Percentiles rank a stretch among this genome's conserved stretches.
phyloP scores from a whole-genome alignment of 1,139 yeast species.

The Yamadazyma sp. region DNA sequence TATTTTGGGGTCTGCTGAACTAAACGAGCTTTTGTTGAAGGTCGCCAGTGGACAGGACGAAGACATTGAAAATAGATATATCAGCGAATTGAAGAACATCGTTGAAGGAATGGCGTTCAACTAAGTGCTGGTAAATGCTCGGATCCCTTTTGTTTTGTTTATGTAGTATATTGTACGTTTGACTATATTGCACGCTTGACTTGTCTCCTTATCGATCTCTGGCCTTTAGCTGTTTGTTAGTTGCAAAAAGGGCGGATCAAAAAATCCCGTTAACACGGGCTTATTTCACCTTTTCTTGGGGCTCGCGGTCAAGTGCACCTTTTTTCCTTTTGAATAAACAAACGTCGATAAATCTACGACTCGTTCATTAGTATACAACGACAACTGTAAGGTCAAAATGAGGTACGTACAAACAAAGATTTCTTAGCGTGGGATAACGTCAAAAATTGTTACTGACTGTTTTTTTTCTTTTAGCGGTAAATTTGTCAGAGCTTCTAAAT shows the following conservation, averaged over 20 bases:
- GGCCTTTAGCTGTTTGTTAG: too few species aligned
- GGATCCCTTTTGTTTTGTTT: too few species aligned
- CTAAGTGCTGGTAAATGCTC: not conserved
- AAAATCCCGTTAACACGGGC: not conserved
- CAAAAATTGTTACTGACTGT: conserved; percentile 8
- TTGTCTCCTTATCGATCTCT: not conserved
- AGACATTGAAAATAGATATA: conserved; percentile 56
- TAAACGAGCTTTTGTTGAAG: conserved; percentile 78
- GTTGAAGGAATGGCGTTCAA: conserved; percentile 36
- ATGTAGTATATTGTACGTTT: too few species aligned
- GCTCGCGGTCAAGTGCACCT: not conserved
- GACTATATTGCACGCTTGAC: too few species aligned
- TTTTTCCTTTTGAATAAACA: not conserved
- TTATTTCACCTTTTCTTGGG: too few species aligned
- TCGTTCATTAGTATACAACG: too few species aligned
- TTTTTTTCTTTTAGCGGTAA: conserved; percentile 62
- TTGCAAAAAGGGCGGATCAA: too few species aligned
- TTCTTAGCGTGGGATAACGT: too few species aligned
- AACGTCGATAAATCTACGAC: not conserved
- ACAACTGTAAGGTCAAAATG: conserved; percentile 1
- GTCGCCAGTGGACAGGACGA: conserved; percentile 84
- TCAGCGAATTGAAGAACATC: conserved; percentile 62
- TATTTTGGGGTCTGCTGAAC: conserved; percentile 87
- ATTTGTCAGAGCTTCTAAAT: conserved; percentile 94
- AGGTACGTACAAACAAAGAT: conserved; percentile 6